Base-by-base conservation (phyloP, 1,284 basidiomycete genomes). In the Cutaneotrichosporon cavernicola region DNA sequence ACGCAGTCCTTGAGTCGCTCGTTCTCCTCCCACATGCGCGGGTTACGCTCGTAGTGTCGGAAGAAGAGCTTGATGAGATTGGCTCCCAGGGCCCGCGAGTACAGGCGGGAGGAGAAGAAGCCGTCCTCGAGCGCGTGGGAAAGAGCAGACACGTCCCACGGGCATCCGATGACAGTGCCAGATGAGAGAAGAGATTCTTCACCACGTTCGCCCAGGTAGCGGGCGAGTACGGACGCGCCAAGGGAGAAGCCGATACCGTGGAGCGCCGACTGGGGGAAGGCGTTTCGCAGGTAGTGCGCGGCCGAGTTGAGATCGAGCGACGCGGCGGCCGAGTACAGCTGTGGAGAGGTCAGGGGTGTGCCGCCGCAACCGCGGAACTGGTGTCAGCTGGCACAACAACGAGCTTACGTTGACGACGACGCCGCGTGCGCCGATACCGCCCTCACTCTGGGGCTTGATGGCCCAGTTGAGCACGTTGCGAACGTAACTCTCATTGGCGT, bases 191-290 rank as follows among this genome's bases (percentile, higher is more conserved):
- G 86, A 65, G 88, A 90, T 10, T 82, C 73, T n/a, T 85, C 84
- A 10, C 90, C 90, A 75, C 95, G 90, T 79, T 97, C 89, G 7
- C 91, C 93, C 57, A 96, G 82, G 79, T 97, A 97, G 67, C 92
- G 86, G n/a, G 91, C 89, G 67, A 99, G 81, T 50, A 98, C 89
- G 73, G 92, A 92, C 46, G 94, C 92, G 58, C 96, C 97, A 55
- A 99, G 86, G 4, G 92, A 97, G 82, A 97, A 99, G 7, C 93
- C 93, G 32, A 97, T 81, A 13, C 91, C 96, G 38, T 95, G 82
- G 47, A 98, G 82, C 8, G 89, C 90, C 0, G 94, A 91, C 26
- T 85, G 80, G 2, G 97, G 94, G 72, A 89, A 95, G 64, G 82
- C 81, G 64, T 86, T 80, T 6, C 88, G 84, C 59, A 98, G 86